These are phyloP conservation scores for Calvatia gigantea DNA, from an alignment of 768 basidiomycete genomes.

Conservation along the genomic window DNA sequence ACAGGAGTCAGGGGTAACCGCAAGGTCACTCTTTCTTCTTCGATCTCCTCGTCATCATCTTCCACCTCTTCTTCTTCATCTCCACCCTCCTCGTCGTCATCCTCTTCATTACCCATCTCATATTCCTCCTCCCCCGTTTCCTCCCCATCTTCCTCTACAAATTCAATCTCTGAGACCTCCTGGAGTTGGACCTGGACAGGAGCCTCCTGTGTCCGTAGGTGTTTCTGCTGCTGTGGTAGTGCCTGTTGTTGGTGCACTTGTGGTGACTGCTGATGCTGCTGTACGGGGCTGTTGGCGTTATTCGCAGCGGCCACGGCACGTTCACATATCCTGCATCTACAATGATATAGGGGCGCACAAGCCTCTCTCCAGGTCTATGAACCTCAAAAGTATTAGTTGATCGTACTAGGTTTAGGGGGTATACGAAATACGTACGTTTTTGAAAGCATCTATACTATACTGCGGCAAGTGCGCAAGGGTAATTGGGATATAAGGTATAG, in stretches of 20 bases:
- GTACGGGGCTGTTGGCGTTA: constrained; percentile 26
- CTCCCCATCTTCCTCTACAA: constrained; percentile 15
- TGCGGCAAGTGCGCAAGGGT: constrained; percentile 51
- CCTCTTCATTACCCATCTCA: neutral
- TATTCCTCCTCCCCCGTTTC: constrained; percentile 10
- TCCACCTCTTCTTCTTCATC: constrained; percentile 4
- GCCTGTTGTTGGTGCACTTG: neutral
- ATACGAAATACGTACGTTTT: constrained; percentile 40
- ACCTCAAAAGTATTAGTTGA: neutral
- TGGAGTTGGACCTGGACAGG: constrained; percentile 18
- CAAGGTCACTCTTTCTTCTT: neutral
- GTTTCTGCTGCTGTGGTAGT: neutral
- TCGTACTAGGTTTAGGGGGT: neutral
- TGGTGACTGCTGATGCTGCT: neutral
- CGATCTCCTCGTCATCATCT: neutral
- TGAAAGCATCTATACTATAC: constrained; percentile 57
- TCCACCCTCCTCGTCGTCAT: neutral
- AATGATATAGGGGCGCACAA: constrained; percentile 67
- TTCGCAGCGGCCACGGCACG: constrained; percentile 57
- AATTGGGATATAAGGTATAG: constrained; percentile 68
- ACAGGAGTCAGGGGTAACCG: neutral
- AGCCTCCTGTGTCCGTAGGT: constrained; percentile 5
- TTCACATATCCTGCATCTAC: constrained; percentile 71
- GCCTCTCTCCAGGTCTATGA: constrained; percentile 71
- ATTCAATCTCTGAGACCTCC: constrained; percentile 21